A percentile compares a stretch with the other conserved stretches of the same genome.
Conservation (phyloP, 768 basidiomycete species). For the Ramaria sp. region DNA sequence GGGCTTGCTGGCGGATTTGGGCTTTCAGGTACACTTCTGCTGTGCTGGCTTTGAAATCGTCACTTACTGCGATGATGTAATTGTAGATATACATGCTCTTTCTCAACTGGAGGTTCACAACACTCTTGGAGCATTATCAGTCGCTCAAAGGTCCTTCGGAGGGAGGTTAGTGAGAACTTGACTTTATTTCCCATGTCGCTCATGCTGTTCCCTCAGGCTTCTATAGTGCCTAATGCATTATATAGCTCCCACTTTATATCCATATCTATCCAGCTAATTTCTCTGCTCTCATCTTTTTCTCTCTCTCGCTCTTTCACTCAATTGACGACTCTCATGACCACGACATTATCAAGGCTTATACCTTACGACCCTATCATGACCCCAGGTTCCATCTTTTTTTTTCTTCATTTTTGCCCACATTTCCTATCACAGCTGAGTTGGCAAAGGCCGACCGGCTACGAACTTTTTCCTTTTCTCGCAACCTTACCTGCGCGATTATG, state of each 20-base stretch:
- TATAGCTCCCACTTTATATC: neutral
- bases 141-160: constrained; percentile 32
- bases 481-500: neutral
- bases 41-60: neutral
- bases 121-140: constrained; percentile 55
- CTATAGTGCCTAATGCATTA: neutral
- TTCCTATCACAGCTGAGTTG: neutral
- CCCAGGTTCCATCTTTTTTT: neutral
- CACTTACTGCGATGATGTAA: constrained; percentile 2
- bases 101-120: constrained; percentile 63
- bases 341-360: neutral
- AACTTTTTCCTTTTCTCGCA: neutral
- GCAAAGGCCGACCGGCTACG: neutral
- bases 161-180: neutral
- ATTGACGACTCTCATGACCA: neutral
- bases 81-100: constrained; percentile 67
- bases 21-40: constrained; percentile 46
- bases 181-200: neutral
- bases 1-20: constrained; percentile 50
- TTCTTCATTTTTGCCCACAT: neutral
- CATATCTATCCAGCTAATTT: neutral
- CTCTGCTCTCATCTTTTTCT: neutral
- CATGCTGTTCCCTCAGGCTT: neutral
- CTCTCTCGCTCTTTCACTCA: neutral
- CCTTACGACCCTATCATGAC: neutral